Percentiles rank a stretch among this genome's conserved stretches.
Evolutionary conservation across 768 basidiomycete genomes (phyloP).

Genomic region (Astraeus odoratus): DNA sequence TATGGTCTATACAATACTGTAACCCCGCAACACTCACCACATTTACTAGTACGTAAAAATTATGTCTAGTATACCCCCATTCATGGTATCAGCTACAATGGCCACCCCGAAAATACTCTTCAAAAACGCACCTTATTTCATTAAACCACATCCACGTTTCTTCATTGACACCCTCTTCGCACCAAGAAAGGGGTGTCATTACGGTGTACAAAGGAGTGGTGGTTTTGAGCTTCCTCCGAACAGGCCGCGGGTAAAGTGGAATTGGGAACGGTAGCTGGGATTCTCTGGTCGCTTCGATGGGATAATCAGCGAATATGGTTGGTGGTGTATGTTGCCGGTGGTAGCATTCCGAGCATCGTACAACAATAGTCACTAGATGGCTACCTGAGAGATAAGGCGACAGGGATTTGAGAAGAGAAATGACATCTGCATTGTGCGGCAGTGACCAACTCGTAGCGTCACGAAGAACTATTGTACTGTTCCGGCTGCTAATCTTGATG

Average conservation of each 20-base stretch:
- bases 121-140: not conserved
- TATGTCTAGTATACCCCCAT: not conserved
- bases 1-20: not conserved
- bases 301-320: not conserved
- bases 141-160: not conserved
- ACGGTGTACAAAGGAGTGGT: not conserved
- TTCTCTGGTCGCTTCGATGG: not conserved
- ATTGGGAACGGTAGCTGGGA: not conserved
- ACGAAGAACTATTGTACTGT: not conserved
- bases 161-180: not conserved
- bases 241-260: not conserved
- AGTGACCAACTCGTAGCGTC: not conserved
- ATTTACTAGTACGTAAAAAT: not conserved
- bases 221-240: not conserved
- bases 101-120: not conserved
- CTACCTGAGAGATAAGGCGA: not conserved
- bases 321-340: not conserved
- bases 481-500: not conserved
- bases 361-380: not conserved
- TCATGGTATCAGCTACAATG: not conserved
- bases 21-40: not conserved
- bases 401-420: not conserved
- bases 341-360: not conserved
- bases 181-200: not conserved
- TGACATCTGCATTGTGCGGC: not conserved